Percentiles rank a stretch among this genome's conserved stretches.
Evolutionary conservation across 78 protist species (phyloP).

Genomic region (Capsaspora owczarzaki): DNA sequence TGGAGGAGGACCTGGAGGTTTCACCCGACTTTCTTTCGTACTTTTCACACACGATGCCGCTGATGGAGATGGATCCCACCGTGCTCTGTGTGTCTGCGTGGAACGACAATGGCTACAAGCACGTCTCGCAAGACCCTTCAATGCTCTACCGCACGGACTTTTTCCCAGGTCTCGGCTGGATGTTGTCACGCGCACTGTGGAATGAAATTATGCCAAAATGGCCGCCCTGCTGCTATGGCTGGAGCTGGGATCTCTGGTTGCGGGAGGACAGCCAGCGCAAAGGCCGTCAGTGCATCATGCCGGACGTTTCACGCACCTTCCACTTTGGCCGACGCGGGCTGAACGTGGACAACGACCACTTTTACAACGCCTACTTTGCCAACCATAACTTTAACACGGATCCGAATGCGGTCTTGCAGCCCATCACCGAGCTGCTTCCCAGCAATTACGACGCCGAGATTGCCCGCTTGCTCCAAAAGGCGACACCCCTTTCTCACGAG

Average conservation of each 20-base stretch:
- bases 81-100: conserved; percentile 52
- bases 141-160: conserved; percentile 25
- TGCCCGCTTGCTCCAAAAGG: neutral
- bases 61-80: conserved; percentile 36
- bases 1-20: conserved; percentile 33
- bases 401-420: neutral
- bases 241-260: conserved; percentile 86
- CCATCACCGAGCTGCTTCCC: neutral
- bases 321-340: conserved; percentile 65
- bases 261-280: conserved; percentile 36
- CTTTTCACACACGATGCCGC: conserved; percentile 32
- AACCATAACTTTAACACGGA: conserved; percentile 25
- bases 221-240: conserved; percentile 42
- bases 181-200: conserved; percentile 20
- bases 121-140: neutral
- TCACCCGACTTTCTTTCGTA: conserved; percentile 44
- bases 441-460: neutral
- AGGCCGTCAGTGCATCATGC: conserved; percentile 63
- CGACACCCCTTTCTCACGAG: neutral
- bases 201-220: conserved; percentile 52
- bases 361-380: conserved; percentile 7
- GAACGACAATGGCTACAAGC: conserved; percentile 55
- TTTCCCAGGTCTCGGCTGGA: conserved; percentile 71
- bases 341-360: conserved; percentile 41
- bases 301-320: conserved; percentile 67